phyloP scores from a whole-genome alignment of 2,329 filamentous ascomycete genomes.

The Ophiobolus disseminans region DNA sequence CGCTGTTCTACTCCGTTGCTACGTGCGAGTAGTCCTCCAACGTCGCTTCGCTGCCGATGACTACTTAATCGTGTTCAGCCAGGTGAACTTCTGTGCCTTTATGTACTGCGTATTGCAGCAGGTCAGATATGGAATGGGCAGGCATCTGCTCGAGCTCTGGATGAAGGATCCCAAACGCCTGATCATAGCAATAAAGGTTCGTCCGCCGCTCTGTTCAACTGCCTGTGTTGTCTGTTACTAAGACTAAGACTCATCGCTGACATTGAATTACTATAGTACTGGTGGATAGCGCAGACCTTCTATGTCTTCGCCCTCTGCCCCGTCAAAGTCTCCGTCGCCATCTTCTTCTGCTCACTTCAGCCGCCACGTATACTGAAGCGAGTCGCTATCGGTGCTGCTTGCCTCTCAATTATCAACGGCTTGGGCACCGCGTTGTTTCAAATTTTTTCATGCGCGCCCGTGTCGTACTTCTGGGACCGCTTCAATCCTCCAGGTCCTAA shows the following conservation, averaged over 20 bases:
- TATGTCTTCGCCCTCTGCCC: not conserved
- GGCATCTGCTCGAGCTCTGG: not conserved
- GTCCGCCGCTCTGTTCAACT: not conserved
- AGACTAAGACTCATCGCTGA: not conserved
- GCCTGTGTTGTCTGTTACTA: not conserved
- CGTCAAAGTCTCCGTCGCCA: not conserved
- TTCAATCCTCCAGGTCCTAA: not conserved
- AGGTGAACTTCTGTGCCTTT: not conserved
- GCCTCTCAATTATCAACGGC: not conserved
- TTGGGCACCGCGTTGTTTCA: not conserved
- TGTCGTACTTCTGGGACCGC: not conserved
- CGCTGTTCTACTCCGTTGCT: not conserved
- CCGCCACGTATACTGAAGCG: not conserved
- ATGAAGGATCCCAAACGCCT: not conserved
- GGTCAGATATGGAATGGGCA: not conserved
- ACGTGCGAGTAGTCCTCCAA: not conserved
- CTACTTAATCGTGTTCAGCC: not conserved
- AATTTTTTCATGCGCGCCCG: not conserved
- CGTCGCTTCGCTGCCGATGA: not conserved
- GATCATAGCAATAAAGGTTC: not conserved
- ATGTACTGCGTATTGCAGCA: not conserved
- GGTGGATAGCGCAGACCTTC: not conserved
- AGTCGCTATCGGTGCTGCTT: not conserved
- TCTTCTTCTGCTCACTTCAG: not conserved
- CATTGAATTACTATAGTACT: not conserved